Base-by-base conservation (phyloP, 768 basidiomycete species). In the Boletus coccyginus region DNA sequence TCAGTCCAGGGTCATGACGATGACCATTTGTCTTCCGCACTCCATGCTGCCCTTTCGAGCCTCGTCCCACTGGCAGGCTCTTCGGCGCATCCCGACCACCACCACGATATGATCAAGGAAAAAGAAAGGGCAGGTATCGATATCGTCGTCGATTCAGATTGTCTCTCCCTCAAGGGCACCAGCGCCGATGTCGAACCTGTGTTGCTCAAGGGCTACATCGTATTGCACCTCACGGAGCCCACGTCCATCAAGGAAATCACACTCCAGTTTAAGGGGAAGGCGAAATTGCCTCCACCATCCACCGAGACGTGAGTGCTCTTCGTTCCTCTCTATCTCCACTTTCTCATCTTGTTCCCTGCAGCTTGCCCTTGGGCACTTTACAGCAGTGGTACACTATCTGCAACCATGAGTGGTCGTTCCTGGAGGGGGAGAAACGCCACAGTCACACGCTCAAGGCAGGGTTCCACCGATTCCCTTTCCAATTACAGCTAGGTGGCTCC, bases 391-490 rank as follows among this genome's bases (percentile, higher is more conserved):
- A 85, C 65, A 75, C 82, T 42, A 72, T 94, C 42, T 89, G 88
- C 71, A 82, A 81, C 55, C 92, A 95, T 66, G 90, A 94, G 59
- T 95, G 92, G 94, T 89, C 90, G 16, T 95, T 97, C 76, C 85
- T 96, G 47, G 88, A 92, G 63, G 90, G 90, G 54, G 84, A 87
- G 63, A 89, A 85, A 71, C 80, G 78, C 41, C 86, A 88, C 65
- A 77, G 81, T 12, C 93, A 92, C 65, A 98, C 94, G 0, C 86
- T 98, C 69, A 97, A 98, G 74, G 93, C 94, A n/a, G 96, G 96
- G 14, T 86, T 85, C 36, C 96, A 98, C 68, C 74, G 85, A 27
- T 98, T 98, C 72, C 95, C 95, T 24, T 98, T 98, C 75, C 86
- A 87, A 62, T 82, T 97, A 55, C 84, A 88, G 57, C 77, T 98